Evolutionary conservation across 257 asterid genomes (phyloP), one percentile per base, ranked within the genome.

Genomic region (Dorcoceras hygrometricum): DNA sequence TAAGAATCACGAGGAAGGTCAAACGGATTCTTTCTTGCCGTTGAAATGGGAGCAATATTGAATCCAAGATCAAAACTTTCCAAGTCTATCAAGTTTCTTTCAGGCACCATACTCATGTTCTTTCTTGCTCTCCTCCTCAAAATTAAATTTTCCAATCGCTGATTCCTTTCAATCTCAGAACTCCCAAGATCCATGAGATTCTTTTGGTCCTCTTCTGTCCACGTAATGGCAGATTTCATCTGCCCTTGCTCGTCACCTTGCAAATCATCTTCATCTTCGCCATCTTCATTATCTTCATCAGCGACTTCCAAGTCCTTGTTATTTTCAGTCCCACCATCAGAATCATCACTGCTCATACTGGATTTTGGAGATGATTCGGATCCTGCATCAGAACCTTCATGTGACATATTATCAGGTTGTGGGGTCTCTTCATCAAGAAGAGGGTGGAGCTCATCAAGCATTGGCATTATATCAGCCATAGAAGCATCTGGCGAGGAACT

Each of bases 401-500:
- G 81, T 8, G 86, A 80, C 69, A 68, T 71, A 29, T 71, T 81
- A 76, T 58, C 62, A 22, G 80, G 86, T 23, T 74, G 95, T 4
- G 89, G 81, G n/a, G 72, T 66, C 8, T 86, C 96, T 66, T 85
- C 95, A 57, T 83, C 97, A 43, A 93, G 78, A 63, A 93, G 94
- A 1, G 99, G 99, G 63, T 90, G 96, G 63, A 93, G 97, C 83
- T 93, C 99, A 55, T 90, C 95, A 18, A 93, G 95, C 86, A 93
- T 83, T 2, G 99, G 99, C 70, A 88, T 85, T 39, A 93, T 88
- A 75, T 86, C 99, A 53, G 89, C 82, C 87, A 90, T 80, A n/a
- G 99, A 93, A 50, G 94, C 97, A 65, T 86, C 97, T 0, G 99
- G 96, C 66, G 99, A 93, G 43, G 96, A 90, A 76, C 94, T 88